Evolutionary conservation across 75 land plant species (phyloP).

Genomic region (Larix kaempferi): DNA sequence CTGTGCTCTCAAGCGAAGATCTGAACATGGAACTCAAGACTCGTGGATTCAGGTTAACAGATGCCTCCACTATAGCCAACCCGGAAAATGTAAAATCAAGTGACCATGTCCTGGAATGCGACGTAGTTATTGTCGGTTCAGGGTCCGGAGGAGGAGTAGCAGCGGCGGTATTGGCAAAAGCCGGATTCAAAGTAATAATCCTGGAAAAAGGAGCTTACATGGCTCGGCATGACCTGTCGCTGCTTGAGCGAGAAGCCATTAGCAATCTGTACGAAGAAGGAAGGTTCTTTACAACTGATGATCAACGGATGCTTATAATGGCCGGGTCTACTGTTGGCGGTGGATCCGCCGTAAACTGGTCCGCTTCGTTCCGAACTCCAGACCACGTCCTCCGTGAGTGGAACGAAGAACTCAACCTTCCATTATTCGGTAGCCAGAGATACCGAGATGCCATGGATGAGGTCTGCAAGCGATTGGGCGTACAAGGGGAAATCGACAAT

Average conservation of each 20-base stretch:
- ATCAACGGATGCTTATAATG: conserved; percentile 14
- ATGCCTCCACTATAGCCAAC: neutral
- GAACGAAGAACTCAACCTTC: conserved; percentile 13
- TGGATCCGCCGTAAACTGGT: conserved; percentile 39
- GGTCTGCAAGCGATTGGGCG: conserved; percentile 29
- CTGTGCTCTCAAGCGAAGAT: neutral
- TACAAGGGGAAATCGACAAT: conserved; percentile 14
- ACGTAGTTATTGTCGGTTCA: conserved; percentile 40
- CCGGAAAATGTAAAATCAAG: neutral
- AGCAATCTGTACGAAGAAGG: conserved; percentile 20
- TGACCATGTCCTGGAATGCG: conserved; percentile 25
- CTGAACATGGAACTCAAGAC: neutral
- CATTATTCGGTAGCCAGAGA: conserved; percentile 6
- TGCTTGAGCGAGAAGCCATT: conserved; percentile 21
- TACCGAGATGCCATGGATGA: conserved; percentile 26
- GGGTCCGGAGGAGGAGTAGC: conserved; percentile 39
- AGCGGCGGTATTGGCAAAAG: conserved; percentile 32
- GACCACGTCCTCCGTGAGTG: conserved; percentile 35
- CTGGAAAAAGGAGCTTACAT: conserved; percentile 38
- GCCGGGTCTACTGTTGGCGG: conserved; percentile 44
- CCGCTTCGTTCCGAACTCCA: conserved; percentile 38
- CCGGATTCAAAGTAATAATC: conserved; percentile 31
- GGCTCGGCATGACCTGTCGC: conserved; percentile 21
- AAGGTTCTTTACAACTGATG: conserved; percentile 21
- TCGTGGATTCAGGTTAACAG: neutral